Percentiles rank a stretch among this genome's conserved stretches.
Evolutionary conservation across 1,284 basidiomycete species (phyloP).

Genomic region (Cryptococcus jaspeensis): DNA sequence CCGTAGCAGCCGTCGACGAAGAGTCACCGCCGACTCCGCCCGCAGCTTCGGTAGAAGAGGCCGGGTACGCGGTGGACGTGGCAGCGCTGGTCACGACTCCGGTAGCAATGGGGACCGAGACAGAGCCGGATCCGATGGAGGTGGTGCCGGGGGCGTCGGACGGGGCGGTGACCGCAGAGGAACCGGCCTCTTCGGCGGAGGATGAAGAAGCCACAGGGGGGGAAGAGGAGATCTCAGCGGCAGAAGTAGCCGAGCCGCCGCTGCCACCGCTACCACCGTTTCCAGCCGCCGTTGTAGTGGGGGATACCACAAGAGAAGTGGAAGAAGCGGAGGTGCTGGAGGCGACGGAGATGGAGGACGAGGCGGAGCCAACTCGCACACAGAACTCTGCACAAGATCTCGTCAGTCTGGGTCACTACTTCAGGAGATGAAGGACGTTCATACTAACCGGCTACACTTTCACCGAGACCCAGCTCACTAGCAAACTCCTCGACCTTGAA

Average conservation of each 20-base stretch:
- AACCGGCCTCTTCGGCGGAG: too few species aligned
- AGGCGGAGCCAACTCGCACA: constrained; percentile 6
- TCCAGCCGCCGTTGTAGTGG: too few species aligned
- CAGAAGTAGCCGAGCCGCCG: not conserved
- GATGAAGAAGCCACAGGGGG: too few species aligned
- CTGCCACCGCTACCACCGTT: not conserved
- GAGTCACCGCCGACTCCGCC: too few species aligned
- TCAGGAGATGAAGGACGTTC: not conserved
- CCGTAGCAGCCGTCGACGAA: too few species aligned
- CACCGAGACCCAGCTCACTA: constrained; percentile 3
- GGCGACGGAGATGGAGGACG: not conserved
- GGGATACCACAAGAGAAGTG: too few species aligned
- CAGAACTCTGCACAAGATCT: constrained; percentile 7
- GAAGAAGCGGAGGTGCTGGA: not conserved
- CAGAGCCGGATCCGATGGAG: not conserved
- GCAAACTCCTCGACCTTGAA: constrained; percentile 7
- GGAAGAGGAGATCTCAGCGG: not conserved
- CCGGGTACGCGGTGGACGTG: too few species aligned
- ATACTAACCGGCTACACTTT: constrained; percentile 9
- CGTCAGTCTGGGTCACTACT: not conserved
- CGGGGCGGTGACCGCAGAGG: too few species aligned
- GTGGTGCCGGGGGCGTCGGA: not conserved
- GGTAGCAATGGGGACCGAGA: not conserved
- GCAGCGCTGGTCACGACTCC: too few species aligned
- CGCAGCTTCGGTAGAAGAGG: too few species aligned